A percentile compares a stretch with the other conserved stretches of the same genome.
phyloP scores from a whole-genome alignment of 371 early-diverging fungal species.

The Basidiobolus meristosporus region DNA sequence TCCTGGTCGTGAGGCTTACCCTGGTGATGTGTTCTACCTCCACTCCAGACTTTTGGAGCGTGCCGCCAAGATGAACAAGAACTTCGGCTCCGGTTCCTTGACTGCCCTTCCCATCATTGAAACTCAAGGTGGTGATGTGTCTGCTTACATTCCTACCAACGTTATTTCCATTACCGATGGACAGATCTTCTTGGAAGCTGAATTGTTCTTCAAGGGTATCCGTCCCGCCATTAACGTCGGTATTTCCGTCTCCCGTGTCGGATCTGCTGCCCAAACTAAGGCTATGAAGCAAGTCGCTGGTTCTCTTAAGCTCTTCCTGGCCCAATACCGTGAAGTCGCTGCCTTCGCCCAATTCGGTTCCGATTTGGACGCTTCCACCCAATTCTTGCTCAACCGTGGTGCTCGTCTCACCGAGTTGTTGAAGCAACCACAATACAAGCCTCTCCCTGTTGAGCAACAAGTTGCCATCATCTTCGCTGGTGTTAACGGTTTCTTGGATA shows the following conservation, averaged over 20 bases:
- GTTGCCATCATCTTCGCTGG: no score
- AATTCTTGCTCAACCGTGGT: no score
- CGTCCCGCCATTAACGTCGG: no score
- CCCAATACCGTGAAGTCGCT: constrained; percentile 96
- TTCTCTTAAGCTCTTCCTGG: constrained; percentile 91
- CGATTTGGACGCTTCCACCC: constrained; percentile 89
- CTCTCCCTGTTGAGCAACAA: no score
- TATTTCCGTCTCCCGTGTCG: constrained; percentile 95
- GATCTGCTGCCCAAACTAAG: constrained; percentile 94
- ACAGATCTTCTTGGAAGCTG: no score
- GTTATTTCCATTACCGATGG: constrained; percentile 96
- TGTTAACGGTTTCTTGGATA: no score
- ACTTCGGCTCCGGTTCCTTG: constrained; percentile 80
- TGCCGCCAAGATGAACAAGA: constrained; percentile 92
- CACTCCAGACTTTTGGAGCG: no score
- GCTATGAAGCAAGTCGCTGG: constrained; percentile 97
- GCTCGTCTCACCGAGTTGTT: no score
- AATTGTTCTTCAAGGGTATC: no score
- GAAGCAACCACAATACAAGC: no score
- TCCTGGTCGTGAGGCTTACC: no score
- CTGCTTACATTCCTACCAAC: constrained; percentile 96
- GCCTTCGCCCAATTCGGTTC: constrained; percentile 97
- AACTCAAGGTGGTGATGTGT: constrained; percentile 96
- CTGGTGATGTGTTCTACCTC: no score
- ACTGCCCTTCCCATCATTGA: constrained; percentile 94